Percentiles rank a stretch among this genome's conserved stretches.
phyloP scores from a whole-genome alignment of 495 filamentous ascomycete species.

The Aspergillus hancockii region DNA sequence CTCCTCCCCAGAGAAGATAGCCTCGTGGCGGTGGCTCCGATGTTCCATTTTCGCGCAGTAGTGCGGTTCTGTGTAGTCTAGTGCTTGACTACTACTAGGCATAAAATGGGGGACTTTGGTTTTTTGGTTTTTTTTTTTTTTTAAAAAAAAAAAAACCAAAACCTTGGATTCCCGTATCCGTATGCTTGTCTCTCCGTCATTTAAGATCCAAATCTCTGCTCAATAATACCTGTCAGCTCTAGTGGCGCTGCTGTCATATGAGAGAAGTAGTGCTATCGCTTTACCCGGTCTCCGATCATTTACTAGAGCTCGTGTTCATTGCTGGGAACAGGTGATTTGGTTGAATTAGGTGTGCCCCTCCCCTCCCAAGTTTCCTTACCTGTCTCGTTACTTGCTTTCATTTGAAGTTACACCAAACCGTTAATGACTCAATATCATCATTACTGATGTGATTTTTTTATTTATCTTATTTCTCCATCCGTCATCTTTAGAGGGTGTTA shows the following conservation, averaged over 20 bases:
- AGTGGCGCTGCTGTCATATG: background rate
- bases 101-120: background rate
- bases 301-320: background rate
- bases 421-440: background rate
- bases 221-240: background rate
- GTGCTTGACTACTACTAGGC: slow-evolving; percentile 6
- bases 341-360: background rate
- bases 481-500: background rate
- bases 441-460: background rate
- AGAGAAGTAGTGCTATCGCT: background rate
- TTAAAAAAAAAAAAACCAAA: no score
- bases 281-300: background rate
- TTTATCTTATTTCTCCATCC: background rate
- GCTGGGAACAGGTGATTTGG: background rate
- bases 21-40: slow-evolving; percentile 22
- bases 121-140: background rate
- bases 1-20: slow-evolving; percentile 12
- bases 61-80: slow-evolving; percentile 3
- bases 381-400: background rate
- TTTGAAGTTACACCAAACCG: background rate
- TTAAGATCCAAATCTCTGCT: background rate
- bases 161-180: background rate
- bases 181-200: background rate
- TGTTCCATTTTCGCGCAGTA: slow-evolving; percentile 11
- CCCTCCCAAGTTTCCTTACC: background rate